Evolutionary conservation across 495 filamentous ascomycete genomes (phyloP).

Genomic region (Penicillium macrosclerotiorum): DNA sequence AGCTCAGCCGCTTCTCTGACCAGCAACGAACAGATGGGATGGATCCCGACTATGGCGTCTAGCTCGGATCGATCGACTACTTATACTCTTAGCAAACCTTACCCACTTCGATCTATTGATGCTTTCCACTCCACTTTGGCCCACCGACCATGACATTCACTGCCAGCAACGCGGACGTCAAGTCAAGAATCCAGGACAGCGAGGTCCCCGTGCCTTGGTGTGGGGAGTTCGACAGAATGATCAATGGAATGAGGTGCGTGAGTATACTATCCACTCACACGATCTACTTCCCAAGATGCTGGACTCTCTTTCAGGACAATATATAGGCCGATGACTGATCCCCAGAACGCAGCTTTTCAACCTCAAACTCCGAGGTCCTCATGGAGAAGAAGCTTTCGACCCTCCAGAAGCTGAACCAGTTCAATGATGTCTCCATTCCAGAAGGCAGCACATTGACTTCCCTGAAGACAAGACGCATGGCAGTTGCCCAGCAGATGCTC

Average conservation of each 20-base stretch:
- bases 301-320: background rate
- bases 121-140: too few relatives aligned
- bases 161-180: too few relatives aligned
- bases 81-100: too few relatives aligned
- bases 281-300: background rate
- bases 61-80: too few relatives aligned
- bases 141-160: too few relatives aligned
- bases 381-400: conserved; percentile 2
- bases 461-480: conserved; percentile 1
- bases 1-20: too few relatives aligned
- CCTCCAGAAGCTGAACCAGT: background rate
- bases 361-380: conserved; percentile 4
- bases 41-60: too few relatives aligned
- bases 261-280: background rate
- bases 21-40: too few relatives aligned
- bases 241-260: conserved; percentile 1
- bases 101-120: too few relatives aligned
- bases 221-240: conserved; percentile 1
- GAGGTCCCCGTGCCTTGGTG: background rate
- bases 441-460: conserved; percentile 1
- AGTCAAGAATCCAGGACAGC: too few relatives aligned
- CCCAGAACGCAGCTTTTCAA: conserved; percentile 2
- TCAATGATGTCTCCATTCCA: background rate
- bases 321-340: background rate
- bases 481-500: background rate